A percentile compares a stretch with the other conserved stretches of the same genome.
These are phyloP conservation scores for Arctium lappa DNA, from an alignment of 129 eudicot genomes.

Conservation along the genomic window DNA sequence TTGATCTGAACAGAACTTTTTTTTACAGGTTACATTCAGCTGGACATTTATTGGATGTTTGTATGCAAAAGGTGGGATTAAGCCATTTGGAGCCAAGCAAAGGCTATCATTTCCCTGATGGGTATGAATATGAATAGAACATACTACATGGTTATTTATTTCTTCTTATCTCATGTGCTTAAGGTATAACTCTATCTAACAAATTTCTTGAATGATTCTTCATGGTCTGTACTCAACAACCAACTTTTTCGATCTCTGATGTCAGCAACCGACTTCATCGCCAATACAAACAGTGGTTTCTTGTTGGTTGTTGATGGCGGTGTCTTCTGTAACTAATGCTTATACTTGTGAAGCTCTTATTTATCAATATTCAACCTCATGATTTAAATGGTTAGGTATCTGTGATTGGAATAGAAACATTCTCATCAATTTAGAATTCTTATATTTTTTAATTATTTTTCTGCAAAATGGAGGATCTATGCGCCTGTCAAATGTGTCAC, in stretches of 20 bases:
- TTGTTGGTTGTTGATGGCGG: not conserved
- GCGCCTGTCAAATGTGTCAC: too few relatives aligned
- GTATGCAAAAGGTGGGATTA: slow-evolving; percentile 68
- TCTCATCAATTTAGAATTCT: too few relatives aligned
- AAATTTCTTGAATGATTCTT: not conserved
- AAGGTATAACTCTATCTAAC: not conserved
- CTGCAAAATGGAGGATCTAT: too few relatives aligned
- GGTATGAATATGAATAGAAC: slow-evolving; percentile 46
- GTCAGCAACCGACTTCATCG: not conserved
- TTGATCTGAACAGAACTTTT: not conserved
- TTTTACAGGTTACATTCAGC: slow-evolving; percentile 81
- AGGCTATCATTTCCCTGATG: slow-evolving; percentile 86
- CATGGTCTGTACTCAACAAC: not conserved
- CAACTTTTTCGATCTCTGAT: not conserved
- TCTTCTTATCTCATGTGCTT: not conserved
- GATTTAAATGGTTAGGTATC: too few relatives aligned
- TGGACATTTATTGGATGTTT: slow-evolving; percentile 87
- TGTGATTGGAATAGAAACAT: too few relatives aligned
- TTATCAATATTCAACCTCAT: too few relatives aligned
- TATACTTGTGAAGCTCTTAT: not conserved
- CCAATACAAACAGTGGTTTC: not conserved
- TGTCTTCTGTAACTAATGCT: not conserved
- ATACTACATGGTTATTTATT: not conserved
- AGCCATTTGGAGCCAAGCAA: slow-evolving; percentile 74
- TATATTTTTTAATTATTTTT: too few relatives aligned